Base-by-base conservation (phyloP, 345 rosid species). In the Aurinia saxatilis region DNA sequence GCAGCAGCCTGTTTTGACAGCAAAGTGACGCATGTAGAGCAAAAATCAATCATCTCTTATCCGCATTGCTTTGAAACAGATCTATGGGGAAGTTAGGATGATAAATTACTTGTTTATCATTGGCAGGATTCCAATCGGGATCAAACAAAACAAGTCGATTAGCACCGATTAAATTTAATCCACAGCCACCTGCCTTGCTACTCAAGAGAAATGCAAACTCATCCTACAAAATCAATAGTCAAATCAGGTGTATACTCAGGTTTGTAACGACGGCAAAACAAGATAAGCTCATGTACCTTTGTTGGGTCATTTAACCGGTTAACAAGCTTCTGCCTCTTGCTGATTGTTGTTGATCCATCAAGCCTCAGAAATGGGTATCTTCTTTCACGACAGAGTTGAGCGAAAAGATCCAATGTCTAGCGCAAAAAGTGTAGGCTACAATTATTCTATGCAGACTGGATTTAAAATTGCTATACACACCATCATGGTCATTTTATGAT, bases 121-220 rank as follows among this genome's bases (percentile, higher is more conserved):
- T 93, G 78, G 99, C 99, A 67, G 99, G 99, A 81, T 93, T 93
- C 99, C 99, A 93, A 67, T 93, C 99, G 21, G 99, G 99, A 76
- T 93, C 99, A 58, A 93, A 93, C 76, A 93, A 73, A 74, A 93
- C 82, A 63, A 93, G 90, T 62, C 99, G 86, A 65, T 82, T 90
- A 65, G 96, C 97, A 46, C 99, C 96, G 3, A 93, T 85, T 69
- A 93, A 80, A 83, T 93, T 87, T 71, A 93, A 92, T 67, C 99
- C 99, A 70, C 99, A 93, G 41, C 99, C 99, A 65, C 99, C 99
- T 16, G 96, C 97, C 79, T 93, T 93, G 76, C 99, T 93, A 80
- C 99, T 93, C 71, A 93, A 73, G 60, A 93, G 96, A 75, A 93
- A 90, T 34, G 79, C 99, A 78, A 93, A 93, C 80, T 93, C 91